Evolutionary conservation across 495 filamentous ascomycete species (phyloP).

Genomic region (Xylaria flabelliformis): DNA sequence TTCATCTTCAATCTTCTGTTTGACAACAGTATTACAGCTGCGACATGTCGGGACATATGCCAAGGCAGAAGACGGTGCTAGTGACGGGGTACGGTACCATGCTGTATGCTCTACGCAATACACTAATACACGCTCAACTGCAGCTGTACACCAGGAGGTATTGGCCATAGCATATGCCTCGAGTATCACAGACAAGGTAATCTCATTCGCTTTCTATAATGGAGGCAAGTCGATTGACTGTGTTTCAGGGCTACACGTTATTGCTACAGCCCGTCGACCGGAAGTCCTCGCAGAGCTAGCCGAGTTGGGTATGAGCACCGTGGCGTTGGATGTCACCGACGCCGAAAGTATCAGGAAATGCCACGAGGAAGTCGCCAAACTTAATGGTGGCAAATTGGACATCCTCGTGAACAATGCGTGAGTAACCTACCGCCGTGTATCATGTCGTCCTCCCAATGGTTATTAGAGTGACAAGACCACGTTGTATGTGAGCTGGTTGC

Average conservation of each 20-base stretch:
- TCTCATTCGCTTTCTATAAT: neutral
- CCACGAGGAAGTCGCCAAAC: constrained; percentile 51
- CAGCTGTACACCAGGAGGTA: constrained; percentile 61
- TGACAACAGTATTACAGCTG: neutral
- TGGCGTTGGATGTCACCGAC: constrained; percentile 59
- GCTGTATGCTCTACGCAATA: neutral
- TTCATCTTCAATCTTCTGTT: neutral
- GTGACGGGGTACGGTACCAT: constrained; percentile 53
- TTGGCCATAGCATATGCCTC: constrained; percentile 56
- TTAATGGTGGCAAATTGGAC: constrained; percentile 65
- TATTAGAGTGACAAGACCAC: neutral
- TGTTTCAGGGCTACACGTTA: constrained; percentile 56
- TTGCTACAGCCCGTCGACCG: constrained; percentile 59
- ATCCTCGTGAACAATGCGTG: constrained; percentile 73
- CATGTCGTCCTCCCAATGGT: neutral
- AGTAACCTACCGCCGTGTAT: constrained; percentile 21
- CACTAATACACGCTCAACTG: neutral
- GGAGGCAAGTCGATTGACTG: neutral
- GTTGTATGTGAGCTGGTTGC: neutral
- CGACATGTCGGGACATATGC: constrained; percentile 30
- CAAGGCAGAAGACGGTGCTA: constrained; percentile 57
- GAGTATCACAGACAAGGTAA: constrained; percentile 58
- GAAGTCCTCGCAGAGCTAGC: constrained; percentile 53
- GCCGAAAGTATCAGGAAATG: constrained; percentile 56
- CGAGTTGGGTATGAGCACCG: constrained; percentile 53